These are phyloP conservation scores for Globisporangium nunn DNA, from an alignment of 352 stramenopile genomes.

Conservation along the genomic window DNA sequence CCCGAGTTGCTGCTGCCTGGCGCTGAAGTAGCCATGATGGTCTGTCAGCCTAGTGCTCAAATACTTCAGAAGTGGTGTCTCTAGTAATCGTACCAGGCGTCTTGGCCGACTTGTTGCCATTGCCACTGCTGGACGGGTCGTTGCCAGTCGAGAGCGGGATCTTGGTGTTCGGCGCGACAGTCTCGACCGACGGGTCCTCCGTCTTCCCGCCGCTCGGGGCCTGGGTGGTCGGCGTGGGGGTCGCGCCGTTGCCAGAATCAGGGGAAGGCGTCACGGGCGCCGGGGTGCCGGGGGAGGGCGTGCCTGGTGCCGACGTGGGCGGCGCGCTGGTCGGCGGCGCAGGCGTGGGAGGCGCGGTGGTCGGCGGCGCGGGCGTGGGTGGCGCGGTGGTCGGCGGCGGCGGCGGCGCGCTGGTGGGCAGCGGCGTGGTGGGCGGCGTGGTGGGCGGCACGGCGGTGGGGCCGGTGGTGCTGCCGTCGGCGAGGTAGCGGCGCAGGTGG, in stretches of 20 bases:
- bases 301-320: conserved; percentile 6
- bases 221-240: conserved; percentile 7
- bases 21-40: background rate
- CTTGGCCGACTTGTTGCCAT: conserved; percentile 5
- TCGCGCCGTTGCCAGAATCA: background rate
- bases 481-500: conserved; percentile 8
- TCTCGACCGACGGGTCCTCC: background rate
- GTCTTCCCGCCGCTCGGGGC: background rate
- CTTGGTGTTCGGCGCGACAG: conserved; percentile 1
- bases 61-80: too few species aligned
- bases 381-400: conserved; percentile 6
- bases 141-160: background rate
- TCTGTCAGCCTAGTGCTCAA: too few species aligned
- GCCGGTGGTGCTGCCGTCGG: background rate
- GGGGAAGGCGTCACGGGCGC: conserved; percentile 6
- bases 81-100: conserved; percentile 3
- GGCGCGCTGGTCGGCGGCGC: conserved; percentile 11
- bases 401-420: conserved; percentile 4
- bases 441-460: conserved; percentile 15
- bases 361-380: conserved; percentile 10
- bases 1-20: background rate
- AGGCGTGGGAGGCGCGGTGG: conserved; percentile 8
- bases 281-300: conserved; percentile 12
- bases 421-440: background rate
- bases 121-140: conserved; percentile 5